These are phyloP conservation scores for Lactarius vividus DNA, from an alignment of 768 basidiomycete species.

Conservation along the genomic window DNA sequence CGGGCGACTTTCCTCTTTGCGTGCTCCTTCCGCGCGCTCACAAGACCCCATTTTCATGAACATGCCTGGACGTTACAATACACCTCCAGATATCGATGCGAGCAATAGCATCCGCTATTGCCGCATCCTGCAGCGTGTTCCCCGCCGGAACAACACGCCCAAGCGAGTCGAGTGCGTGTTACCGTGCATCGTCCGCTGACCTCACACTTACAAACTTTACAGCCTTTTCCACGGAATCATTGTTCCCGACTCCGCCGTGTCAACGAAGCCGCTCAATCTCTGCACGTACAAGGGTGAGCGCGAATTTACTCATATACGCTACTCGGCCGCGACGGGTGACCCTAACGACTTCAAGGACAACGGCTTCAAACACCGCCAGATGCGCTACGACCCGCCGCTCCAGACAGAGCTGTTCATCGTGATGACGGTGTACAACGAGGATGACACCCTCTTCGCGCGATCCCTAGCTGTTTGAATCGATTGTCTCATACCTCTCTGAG, in stretches of 20 bases:
- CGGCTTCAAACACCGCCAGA: no score
- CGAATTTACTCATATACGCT: conserved; percentile 97
- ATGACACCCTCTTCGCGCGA: no score
- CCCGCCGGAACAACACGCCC: conserved; percentile 83
- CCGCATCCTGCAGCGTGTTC: conserved; percentile 81
- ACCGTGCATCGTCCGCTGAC: neutral
- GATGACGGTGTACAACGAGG: no score
- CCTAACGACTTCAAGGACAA: no score
- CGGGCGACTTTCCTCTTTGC: conserved; percentile 68
- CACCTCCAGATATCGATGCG: conserved; percentile 35
- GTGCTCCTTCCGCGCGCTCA: conserved; percentile 25
- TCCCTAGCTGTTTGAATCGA: no score
- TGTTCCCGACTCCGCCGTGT: conserved; percentile 86
- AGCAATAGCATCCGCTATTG: conserved; percentile 79
- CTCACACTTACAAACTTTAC: no score
- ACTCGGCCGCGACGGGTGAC: conserved; percentile 80
- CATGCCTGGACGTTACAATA: conserved; percentile 45
- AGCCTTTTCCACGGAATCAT: conserved; percentile 92
- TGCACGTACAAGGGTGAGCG: conserved; percentile 72
- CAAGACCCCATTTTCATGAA: conserved; percentile 33
- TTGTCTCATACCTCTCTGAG: no score
- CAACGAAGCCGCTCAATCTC: conserved; percentile 82
- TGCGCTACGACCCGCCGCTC: no score
- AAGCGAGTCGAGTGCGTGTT: conserved; percentile 79
- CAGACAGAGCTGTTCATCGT: no score